Percentiles rank a stretch among this genome's conserved stretches.
phyloP scores from a whole-genome alignment of 2,329 filamentous ascomycete species.

The Alternaria conjuncta region DNA sequence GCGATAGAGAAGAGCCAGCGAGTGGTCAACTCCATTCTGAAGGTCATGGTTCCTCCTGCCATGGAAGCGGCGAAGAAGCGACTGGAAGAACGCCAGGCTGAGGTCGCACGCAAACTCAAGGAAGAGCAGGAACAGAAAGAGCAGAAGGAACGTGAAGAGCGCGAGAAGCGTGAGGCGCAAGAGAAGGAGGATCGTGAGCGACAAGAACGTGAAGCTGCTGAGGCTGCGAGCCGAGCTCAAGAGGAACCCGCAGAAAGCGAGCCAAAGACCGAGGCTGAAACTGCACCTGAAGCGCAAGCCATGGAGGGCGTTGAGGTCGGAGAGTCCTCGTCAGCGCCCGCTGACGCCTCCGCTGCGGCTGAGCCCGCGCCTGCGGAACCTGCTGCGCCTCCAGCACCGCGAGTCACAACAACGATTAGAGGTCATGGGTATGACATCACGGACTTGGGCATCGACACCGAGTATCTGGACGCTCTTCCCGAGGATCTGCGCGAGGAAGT shows the following conservation, averaged over 20 bases:
- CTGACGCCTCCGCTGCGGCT: not conserved
- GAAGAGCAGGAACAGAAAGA: slow-evolving; percentile 69
- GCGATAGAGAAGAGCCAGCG: slow-evolving; percentile 73
- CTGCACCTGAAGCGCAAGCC: slow-evolving; percentile 53
- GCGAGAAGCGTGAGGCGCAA: slow-evolving; percentile 62
- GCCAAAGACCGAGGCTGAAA: slow-evolving; percentile 47
- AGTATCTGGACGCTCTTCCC: slow-evolving; percentile 95
- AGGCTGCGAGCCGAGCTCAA: slow-evolving; percentile 48
- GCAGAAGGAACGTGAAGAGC: slow-evolving; percentile 66
- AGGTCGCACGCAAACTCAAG: slow-evolving; percentile 67
- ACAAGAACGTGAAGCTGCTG: slow-evolving; percentile 50
- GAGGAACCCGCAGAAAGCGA: slow-evolving; percentile 25
- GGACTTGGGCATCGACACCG: slow-evolving; percentile 88
- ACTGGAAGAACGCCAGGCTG: slow-evolving; percentile 75
- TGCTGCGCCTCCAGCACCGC: slow-evolving; percentile 50
- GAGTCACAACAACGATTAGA: slow-evolving; percentile 82
- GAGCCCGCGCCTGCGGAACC: slow-evolving; percentile 33
- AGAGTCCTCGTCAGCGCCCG: slow-evolving; percentile 32
- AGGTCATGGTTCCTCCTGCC: slow-evolving; percentile 79
- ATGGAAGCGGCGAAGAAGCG: slow-evolving; percentile 79
- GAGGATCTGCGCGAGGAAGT: slow-evolving; percentile 97
- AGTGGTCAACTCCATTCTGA: slow-evolving; percentile 72
- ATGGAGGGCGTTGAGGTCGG: slow-evolving; percentile 80
- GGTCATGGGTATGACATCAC: slow-evolving; percentile 93
- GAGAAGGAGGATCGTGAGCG: slow-evolving; percentile 53